Evolutionary conservation across 805 yeast species (phyloP), one percentile per base, ranked within the genome.

Genomic region (Zygotorulaspora danielsina): DNA sequence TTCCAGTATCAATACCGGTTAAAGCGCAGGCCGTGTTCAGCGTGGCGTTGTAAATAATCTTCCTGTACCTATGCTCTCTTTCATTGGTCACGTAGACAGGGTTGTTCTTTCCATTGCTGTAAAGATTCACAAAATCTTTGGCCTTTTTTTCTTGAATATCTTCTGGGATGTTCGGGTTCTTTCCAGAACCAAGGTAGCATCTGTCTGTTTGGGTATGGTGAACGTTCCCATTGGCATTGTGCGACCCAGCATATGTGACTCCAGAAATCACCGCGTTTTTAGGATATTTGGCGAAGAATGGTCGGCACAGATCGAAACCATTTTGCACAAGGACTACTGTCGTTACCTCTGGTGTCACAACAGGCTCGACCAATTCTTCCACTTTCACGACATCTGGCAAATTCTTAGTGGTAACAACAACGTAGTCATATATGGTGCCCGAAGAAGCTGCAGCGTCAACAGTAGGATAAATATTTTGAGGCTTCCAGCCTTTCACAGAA

Each of bases 41-140:
- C 1, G 81, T 65, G 15, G 84, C 79, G 57, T 83, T 84, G 64
- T 82, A 83, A 10, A 84, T 70, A 45, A 84, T 67, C 56, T 84
- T 84, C 41, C 70, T 64, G 77, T 84, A 81, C 48, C 94, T 68
- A 27, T 73, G 66, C 57, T 56, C 67, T 55, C 70, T 70, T 32
- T 72, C 75, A 49, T 75, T 68, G 6, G 67, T 66, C 38, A 64
- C 70, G 40, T 67, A 67, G n/a, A 48, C 49, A 47, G 70, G 63
- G 2, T 55, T 45, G 48, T 76, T 76, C 32, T 63, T 54, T 5
- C 65, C 71, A 36, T 70, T 70, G 21, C 61, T 48, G 58, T 77
- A 79, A 15, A 78, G 41, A 3, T 57, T 55, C n/a, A 73, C 67
- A 49, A 77, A 74, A 44, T 66, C 67, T 31, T 64, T 56, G 4